phyloP scores from a whole-genome alignment of 73 alveolate species.

The Diophrys appendiculata region DNA sequence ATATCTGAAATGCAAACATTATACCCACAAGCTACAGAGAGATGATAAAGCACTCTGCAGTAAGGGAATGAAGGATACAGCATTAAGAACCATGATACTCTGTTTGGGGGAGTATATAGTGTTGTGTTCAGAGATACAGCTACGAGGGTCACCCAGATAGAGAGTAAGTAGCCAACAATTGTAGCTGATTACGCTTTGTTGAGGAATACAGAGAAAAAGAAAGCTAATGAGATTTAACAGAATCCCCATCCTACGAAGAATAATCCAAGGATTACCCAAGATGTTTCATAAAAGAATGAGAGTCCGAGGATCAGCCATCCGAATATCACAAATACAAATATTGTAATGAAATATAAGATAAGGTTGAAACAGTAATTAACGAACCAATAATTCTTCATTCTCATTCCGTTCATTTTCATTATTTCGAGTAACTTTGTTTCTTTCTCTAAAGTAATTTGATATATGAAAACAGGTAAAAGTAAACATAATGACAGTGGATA shows the following conservation, averaged over 20 bases:
- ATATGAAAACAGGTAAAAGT: constrained; percentile 89
- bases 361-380: constrained; percentile 70
- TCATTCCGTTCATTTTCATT: constrained; percentile 96
- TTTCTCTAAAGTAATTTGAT: constrained; percentile 90
- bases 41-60: constrained; percentile 75
- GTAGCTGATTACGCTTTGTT: constrained; percentile 88
- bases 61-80: constrained; percentile 71
- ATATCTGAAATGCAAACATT: constrained; percentile 61
- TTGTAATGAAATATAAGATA: constrained; percentile 62
- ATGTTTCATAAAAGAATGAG: constrained; percentile 71
- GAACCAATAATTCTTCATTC: constrained; percentile 90
- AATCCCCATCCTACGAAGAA: constrained; percentile 94
- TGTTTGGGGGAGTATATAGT: constrained; percentile 79
- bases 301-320: constrained; percentile 72
- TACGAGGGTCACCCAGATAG: constrained; percentile 74
- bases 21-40: constrained; percentile 82
- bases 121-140: constrained; percentile 78
- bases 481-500: constrained; percentile 86
- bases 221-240: constrained; percentile 87
- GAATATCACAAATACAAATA: constrained; percentile 53
- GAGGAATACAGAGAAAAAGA: constrained; percentile 88
- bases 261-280: constrained; percentile 53
- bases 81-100: constrained; percentile 70
- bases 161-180: constrained; percentile 89
- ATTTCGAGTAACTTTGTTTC: constrained; percentile 89